phyloP scores from a whole-genome alignment of 2,329 filamentous ascomycete species.

The Fusarium incarnatum region DNA sequence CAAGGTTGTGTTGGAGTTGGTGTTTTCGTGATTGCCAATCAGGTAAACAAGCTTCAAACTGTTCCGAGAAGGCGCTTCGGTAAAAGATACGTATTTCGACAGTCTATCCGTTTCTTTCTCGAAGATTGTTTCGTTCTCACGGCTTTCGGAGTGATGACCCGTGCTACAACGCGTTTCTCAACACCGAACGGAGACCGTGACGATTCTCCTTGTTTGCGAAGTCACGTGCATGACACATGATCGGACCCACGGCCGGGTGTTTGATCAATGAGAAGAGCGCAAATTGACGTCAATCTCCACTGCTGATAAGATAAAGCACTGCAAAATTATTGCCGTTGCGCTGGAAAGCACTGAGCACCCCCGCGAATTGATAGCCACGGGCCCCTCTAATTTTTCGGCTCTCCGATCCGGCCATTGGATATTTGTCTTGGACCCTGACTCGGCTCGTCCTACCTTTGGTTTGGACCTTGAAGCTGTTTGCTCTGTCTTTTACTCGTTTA shows the following conservation, averaged over 20 bases:
- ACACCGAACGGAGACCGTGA: slow-evolving; percentile 22
- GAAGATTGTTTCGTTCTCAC: slow-evolving; percentile 1
- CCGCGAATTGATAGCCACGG: slow-evolving; percentile 23
- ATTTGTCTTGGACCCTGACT: slow-evolving; percentile 36
- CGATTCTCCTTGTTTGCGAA: background rate
- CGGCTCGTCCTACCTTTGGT: background rate
- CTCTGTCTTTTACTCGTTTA: slow-evolving; percentile 9
- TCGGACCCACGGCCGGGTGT: slow-evolving; percentile 21
- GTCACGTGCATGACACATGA: slow-evolving; percentile 29
- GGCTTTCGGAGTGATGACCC: slow-evolving; percentile 32
- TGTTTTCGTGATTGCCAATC: background rate
- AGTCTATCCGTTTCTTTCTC: background rate
- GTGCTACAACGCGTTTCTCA: slow-evolving; percentile 26
- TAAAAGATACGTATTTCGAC: slow-evolving; percentile 13
- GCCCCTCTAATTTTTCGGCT: slow-evolving; percentile 43
- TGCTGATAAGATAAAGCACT: slow-evolving; percentile 36
- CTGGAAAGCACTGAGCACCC: slow-evolving; percentile 7
- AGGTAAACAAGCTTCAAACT: background rate
- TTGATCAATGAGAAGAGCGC: background rate
- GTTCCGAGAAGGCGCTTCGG: background rate
- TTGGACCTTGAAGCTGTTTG: slow-evolving; percentile 3
- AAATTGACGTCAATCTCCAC: slow-evolving; percentile 35
- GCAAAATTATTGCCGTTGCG: slow-evolving; percentile 4
- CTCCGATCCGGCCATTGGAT: slow-evolving; percentile 40
- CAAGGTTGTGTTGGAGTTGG: background rate